Conservation (phyloP, 257 asterid genomes). For the Anisodus acutangulus region DNA sequence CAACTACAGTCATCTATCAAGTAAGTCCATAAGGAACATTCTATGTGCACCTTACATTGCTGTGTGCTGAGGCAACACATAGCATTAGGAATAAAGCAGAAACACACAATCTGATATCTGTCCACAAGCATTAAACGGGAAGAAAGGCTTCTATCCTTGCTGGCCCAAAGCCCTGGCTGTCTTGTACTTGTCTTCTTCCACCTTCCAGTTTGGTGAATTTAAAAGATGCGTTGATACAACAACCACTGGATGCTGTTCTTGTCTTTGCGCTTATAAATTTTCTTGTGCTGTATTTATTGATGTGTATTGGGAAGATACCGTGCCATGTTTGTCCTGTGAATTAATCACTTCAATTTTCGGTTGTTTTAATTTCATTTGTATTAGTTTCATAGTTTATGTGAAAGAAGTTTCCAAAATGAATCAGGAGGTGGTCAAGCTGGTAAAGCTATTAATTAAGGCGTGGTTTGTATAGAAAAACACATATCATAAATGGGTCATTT, state of each 20-base stretch:
- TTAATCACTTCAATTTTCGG: background rate
- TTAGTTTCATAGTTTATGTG: background rate
- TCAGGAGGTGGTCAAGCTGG: background rate
- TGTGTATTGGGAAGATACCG: background rate
- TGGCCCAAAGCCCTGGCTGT: background rate
- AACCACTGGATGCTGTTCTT: background rate
- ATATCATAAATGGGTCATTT: background rate
- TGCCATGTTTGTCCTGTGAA: background rate
- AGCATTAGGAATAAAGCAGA: background rate
- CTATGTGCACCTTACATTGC: background rate
- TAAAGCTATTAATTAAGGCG: too few species aligned
- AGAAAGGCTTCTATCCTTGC: background rate
- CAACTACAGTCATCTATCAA: background rate
- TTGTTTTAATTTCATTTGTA: background rate
- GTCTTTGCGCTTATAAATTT: background rate
- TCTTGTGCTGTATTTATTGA: background rate
- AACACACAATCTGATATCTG: background rate
- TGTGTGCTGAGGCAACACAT: background rate
- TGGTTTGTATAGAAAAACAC: background rate
- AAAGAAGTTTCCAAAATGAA: background rate
- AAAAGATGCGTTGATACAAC: background rate
- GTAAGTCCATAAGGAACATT: background rate
- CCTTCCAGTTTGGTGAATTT: background rate
- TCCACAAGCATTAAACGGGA: background rate
- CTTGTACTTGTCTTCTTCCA: background rate